phyloP scores from a whole-genome alignment of 805 yeast species.

The Wickerhamomyces hampshirensis region DNA sequence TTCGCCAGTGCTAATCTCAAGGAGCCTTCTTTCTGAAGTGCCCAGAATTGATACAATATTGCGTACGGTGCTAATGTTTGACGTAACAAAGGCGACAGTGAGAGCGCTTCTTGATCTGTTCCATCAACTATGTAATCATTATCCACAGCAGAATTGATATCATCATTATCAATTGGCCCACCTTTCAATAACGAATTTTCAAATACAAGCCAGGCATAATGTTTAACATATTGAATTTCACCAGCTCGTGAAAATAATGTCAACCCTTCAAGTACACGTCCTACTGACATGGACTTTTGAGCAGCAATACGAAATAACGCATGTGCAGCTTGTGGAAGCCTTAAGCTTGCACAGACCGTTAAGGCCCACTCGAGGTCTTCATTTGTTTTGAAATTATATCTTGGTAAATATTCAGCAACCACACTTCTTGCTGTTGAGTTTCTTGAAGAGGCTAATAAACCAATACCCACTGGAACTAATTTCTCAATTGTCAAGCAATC shows the following conservation, averaged over 20 bases:
- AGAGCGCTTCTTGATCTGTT: conserved; percentile 22
- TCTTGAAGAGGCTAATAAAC: conserved; percentile 47
- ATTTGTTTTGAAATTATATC: conserved; percentile 55
- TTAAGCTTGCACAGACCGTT: conserved; percentile 65
- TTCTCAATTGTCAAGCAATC: conserved; percentile 47
- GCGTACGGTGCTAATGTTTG: conserved; percentile 74
- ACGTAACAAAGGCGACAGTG: conserved; percentile 51
- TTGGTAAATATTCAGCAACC: conserved; percentile 55
- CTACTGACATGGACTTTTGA: conserved; percentile 20
- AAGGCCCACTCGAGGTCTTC: conserved; percentile 80
- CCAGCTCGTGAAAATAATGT: conserved; percentile 61
- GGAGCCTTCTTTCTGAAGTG: conserved; percentile 25
- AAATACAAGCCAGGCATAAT: conserved; percentile 55
- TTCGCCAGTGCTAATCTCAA: conserved; percentile 26
- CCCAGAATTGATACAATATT: conserved; percentile 48
- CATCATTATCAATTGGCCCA: conserved; percentile 49
- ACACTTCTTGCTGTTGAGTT: conserved; percentile 39
- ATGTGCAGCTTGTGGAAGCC: conserved; percentile 52
- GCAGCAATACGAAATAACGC: conserved; percentile 39
- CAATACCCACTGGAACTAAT: conserved; percentile 66
- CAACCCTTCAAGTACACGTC: conserved; percentile 50
- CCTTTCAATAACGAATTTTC: conserved; percentile 53
- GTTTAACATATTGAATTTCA: conserved; percentile 45
- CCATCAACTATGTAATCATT: conserved; percentile 27
- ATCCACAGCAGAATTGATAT: conserved; percentile 46